These are phyloP conservation scores for Shiraia bambusicola DNA, from an alignment of 2,329 filamentous ascomycete species.

Conservation along the genomic window DNA sequence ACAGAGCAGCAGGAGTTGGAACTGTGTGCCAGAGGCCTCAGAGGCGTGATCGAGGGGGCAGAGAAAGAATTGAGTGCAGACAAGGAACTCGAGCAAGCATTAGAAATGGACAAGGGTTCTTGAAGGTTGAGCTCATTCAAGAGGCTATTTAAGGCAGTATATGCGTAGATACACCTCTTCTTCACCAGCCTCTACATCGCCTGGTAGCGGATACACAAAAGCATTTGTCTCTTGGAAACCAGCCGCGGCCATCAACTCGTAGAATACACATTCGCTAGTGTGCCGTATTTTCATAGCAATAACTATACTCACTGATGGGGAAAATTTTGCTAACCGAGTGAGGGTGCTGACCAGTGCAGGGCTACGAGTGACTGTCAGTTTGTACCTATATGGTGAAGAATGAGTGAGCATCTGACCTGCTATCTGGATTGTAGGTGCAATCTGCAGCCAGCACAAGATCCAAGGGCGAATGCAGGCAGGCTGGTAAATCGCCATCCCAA, in stretches of 20 bases:
- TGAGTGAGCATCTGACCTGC: constrained; percentile 34
- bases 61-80: constrained; percentile 39
- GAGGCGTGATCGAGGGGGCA: constrained; percentile 41
- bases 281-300: constrained; percentile 69
- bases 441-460: constrained; percentile 68
- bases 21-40: constrained; percentile 40
- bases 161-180: constrained; percentile 30
- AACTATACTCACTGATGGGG: constrained; percentile 55
- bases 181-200: constrained; percentile 28
- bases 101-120: constrained; percentile 22
- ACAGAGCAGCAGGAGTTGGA: constrained; percentile 36
- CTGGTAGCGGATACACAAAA: constrained; percentile 24
- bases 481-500: constrained; percentile 60
- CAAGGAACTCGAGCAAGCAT: constrained; percentile 26
- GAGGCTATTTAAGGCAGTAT: constrained; percentile 6
- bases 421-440: constrained; percentile 73
- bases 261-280: constrained; percentile 66
- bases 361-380: constrained; percentile 35
- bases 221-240: constrained; percentile 24
- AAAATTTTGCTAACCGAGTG: constrained; percentile 48
- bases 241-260: constrained; percentile 52
- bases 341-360: constrained; percentile 64
- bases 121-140: neutral
- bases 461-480: constrained; percentile 32
- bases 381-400: neutral